A percentile compares a stretch with the other conserved stretches of the same genome.
phyloP scores from a whole-genome alignment of 805 yeast genomes.

The Yamadazyma laniorum region DNA sequence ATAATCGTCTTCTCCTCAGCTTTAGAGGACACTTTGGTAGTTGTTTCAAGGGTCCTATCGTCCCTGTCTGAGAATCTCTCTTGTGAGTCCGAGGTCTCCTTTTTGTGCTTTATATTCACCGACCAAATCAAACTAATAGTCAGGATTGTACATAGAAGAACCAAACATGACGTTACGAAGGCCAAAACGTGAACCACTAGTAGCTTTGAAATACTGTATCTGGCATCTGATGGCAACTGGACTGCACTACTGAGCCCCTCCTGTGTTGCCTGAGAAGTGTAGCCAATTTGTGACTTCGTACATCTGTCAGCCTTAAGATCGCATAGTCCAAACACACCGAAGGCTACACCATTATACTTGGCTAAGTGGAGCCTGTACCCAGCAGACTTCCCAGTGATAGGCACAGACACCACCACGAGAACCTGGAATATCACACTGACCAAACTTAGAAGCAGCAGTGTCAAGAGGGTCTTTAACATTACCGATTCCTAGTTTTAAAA shows the following conservation, averaged over 20 bases:
- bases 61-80: neutral
- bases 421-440: slow-evolving; percentile 36
- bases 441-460: slow-evolving; percentile 26
- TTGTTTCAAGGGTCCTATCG: neutral
- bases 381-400: slow-evolving; percentile 30
- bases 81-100: neutral
- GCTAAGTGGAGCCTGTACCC: slow-evolving; percentile 29
- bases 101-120: neutral
- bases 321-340: slow-evolving; percentile 47
- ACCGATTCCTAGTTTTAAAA: too few species aligned
- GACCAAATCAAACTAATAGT: neutral
- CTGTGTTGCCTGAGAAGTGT: slow-evolving; percentile 18
- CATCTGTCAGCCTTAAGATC: slow-evolving; percentile 25
- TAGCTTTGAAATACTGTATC: slow-evolving; percentile 39
- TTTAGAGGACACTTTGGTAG: neutral
- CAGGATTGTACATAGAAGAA: slow-evolving; percentile 6
- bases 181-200: slow-evolving; percentile 42
- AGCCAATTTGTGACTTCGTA: slow-evolving; percentile 37
- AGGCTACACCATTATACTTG: slow-evolving; percentile 29
- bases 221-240: slow-evolving; percentile 39
- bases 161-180: slow-evolving; percentile 28
- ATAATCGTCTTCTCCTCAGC: neutral
- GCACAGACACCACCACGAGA: slow-evolving; percentile 42
- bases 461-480: slow-evolving; percentile 32
- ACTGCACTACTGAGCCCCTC: slow-evolving; percentile 18